These are phyloP conservation scores for Fusarium sp. DNA, from an alignment of 2,329 filamentous ascomycete genomes.

Conservation along the genomic window DNA sequence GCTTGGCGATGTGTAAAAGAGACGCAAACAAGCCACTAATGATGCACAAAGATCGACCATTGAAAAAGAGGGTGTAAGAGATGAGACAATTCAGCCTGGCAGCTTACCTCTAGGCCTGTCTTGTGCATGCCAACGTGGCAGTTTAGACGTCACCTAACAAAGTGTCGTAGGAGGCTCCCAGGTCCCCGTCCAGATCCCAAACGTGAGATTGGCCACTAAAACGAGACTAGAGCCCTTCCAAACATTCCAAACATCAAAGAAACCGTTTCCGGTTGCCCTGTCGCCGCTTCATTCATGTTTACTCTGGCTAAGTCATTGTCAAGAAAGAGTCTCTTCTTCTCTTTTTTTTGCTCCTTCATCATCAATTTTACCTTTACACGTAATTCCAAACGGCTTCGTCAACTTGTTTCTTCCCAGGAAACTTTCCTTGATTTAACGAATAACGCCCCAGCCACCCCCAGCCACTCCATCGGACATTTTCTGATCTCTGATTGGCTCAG, in stretches of 20 bases:
- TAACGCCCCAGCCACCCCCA: constrained; percentile 15
- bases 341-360: not conserved
- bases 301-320: not conserved
- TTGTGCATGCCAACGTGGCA: constrained; percentile 37
- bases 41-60: constrained; percentile 21
- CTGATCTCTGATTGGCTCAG: constrained; percentile 16
- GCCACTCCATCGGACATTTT: constrained; percentile 17
- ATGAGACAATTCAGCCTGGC: constrained; percentile 29
- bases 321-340: not conserved
- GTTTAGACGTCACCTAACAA: not conserved
- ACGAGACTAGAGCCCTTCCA: constrained; percentile 3
- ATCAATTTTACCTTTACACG: not conserved
- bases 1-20: constrained; percentile 9
- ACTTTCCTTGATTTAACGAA: constrained; percentile 10
- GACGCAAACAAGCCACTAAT: constrained; percentile 13
- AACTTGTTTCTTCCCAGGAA: constrained; percentile 6
- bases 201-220: constrained; percentile 19
- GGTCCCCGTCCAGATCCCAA: constrained; percentile 8
- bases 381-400: not conserved
- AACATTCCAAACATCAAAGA: constrained; percentile 25
- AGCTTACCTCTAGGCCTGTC: not conserved
- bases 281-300: constrained; percentile 20
- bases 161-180: constrained; percentile 27
- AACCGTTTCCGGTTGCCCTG: constrained; percentile 31
- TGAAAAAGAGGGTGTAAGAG: constrained; percentile 22